phyloP scores from a whole-genome alignment of 257 asterid genomes.

The Nicotiana noctiflora region DNA sequence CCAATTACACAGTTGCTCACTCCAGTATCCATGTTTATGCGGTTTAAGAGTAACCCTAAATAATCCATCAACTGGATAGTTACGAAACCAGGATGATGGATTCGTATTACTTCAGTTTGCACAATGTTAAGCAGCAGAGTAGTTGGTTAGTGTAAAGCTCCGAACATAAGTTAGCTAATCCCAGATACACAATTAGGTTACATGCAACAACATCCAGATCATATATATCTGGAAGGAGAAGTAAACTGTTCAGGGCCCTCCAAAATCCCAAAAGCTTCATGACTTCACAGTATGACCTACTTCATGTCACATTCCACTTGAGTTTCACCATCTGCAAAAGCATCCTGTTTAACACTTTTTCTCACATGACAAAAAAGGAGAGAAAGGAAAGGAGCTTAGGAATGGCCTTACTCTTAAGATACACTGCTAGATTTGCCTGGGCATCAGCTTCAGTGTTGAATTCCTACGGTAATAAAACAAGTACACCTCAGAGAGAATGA shows the following conservation, averaged over 20 bases:
- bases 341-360: not conserved
- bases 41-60: not conserved
- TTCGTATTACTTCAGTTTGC: not conserved
- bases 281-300: not conserved
- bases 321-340: slow-evolving; percentile 3
- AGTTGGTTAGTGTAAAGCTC: not conserved
- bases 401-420: slow-evolving; percentile 40
- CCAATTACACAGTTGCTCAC: not conserved
- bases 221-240: not conserved
- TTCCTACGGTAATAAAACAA: slow-evolving; percentile 35
- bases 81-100: not conserved
- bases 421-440: slow-evolving; percentile 76
- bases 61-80: not conserved
- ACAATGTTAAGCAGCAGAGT: not conserved
- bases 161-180: not conserved
- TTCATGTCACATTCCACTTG: not conserved
- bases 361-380: not conserved
- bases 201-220: not conserved
- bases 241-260: not conserved
- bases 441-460: slow-evolving; percentile 79
- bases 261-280: not conserved
- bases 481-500: not conserved
- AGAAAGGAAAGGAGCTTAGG: not conserved
- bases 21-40: not conserved
- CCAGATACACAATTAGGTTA: not conserved